These are phyloP conservation scores for Psophocarpus tetragonolobus DNA, from an alignment of 306 rosid species.

Conservation along the genomic window DNA sequence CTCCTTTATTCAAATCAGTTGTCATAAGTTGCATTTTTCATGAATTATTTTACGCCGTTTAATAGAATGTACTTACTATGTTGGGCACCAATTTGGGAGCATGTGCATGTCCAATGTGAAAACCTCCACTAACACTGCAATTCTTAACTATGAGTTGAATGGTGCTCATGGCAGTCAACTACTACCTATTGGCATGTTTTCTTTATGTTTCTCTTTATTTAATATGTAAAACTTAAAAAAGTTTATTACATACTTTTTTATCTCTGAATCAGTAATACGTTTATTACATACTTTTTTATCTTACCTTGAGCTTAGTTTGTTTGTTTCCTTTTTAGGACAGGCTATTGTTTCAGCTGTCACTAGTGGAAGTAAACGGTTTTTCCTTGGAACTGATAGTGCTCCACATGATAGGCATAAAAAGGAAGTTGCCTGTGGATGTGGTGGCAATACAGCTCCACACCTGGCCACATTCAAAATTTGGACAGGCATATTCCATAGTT, in stretches of 20 bases:
- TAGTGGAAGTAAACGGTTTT: constrained; percentile 78
- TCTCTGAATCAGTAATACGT: constrained; percentile 14
- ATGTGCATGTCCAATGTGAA: neutral
- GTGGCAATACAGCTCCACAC: constrained; percentile 84
- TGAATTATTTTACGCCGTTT: neutral
- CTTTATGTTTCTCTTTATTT: neutral
- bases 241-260: constrained; percentile 24
- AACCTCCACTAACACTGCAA: neutral
- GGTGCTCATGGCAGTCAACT: constrained; percentile 15
- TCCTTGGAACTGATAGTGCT: constrained; percentile 95
- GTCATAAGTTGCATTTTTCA: neutral
- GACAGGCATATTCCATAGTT: no score
- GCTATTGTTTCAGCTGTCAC: constrained; percentile 84
- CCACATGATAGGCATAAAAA: constrained; percentile 84
- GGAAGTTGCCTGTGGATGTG: constrained; percentile 85
- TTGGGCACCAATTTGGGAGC: neutral
- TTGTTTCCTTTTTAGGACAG: constrained; percentile 51
- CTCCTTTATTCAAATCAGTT: no score
- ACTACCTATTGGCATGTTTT: constrained; percentile 1
- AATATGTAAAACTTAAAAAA: neutral
- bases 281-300: no score
- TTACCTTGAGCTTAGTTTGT: constrained; percentile 3
- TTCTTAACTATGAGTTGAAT: constrained; percentile 6
- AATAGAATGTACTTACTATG: neutral
- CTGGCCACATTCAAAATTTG: no score